phyloP scores from a whole-genome alignment of 495 filamentous ascomycete genomes.

The Achaetomiella virescens region DNA sequence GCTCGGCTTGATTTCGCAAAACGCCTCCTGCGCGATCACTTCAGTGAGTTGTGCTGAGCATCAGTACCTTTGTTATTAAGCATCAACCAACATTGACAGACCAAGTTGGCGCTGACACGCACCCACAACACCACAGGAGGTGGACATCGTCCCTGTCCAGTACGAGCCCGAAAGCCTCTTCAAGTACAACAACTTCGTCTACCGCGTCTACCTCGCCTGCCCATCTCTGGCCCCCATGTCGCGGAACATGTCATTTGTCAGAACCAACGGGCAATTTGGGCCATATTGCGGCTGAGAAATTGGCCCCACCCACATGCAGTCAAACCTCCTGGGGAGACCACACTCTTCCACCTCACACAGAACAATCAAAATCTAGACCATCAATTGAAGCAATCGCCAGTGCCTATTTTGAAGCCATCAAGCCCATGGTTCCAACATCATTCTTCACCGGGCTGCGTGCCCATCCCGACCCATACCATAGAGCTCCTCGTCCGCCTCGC shows the following conservation, averaged over 20 bases:
- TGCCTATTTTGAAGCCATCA: no score
- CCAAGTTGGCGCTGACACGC: not conserved
- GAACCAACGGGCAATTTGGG: no score
- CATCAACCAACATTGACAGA: not conserved
- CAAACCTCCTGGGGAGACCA: no score
- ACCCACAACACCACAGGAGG: slow-evolving; percentile 3
- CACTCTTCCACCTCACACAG: no score
- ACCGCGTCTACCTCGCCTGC: slow-evolving; percentile 19
- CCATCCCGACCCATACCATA: slow-evolving; percentile 1
- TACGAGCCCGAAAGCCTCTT: slow-evolving; percentile 30
- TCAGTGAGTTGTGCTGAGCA: slow-evolving; percentile 7
- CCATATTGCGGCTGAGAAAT: no score
- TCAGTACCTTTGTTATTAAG: not conserved
- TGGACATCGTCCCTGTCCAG: slow-evolving; percentile 23
- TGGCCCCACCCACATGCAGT: no score
- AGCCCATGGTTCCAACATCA: no score
- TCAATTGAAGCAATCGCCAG: no score
- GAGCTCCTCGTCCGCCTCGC: slow-evolving; percentile 7
- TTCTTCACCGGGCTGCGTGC: not conserved
- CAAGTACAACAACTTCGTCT: slow-evolving; percentile 37
- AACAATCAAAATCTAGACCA: no score
- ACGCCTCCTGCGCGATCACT: slow-evolving; percentile 12
- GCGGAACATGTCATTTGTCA: no score
- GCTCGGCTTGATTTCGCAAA: slow-evolving; percentile 25
- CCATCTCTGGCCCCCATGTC: not conserved